Conservation (phyloP, 1,284 basidiomycete species). For the Puccinia novopanici region DNA sequence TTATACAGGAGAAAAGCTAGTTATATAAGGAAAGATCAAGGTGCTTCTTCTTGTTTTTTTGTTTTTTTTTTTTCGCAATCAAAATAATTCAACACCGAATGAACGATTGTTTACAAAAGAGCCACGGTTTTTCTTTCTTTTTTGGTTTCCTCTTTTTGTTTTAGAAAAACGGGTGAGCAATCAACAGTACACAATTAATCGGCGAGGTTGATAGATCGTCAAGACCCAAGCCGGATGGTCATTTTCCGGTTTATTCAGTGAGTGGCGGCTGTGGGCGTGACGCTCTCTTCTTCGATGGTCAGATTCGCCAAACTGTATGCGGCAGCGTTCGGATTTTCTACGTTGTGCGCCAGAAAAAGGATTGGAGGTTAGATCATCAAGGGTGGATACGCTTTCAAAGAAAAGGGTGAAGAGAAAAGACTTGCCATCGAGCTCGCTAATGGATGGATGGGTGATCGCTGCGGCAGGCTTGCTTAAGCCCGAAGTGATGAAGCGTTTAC, state of each 20-base stretch:
- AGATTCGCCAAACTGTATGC: conserved; percentile 46
- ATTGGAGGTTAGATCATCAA: not conserved
- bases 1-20: conserved; percentile 7
- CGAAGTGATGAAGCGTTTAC: conserved; percentile 48
- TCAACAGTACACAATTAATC: not conserved
- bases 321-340: conserved; percentile 22
- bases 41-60: not conserved
- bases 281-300: conserved; percentile 46
- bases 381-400: not conserved
- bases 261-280: conserved; percentile 42
- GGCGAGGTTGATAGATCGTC: not conserved
- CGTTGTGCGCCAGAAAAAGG: not conserved
- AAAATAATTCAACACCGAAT: conserved; percentile 17
- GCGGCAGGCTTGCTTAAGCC: conserved; percentile 46
- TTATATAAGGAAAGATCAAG: not conserved
- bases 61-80: not conserved
- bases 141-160: conserved; percentile 9
- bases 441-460: conserved; percentile 12
- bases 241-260: conserved; percentile 23
- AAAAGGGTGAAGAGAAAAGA: not conserved
- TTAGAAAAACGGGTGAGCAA: not conserved
- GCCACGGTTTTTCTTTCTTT: not conserved
- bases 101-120: conserved; percentile 16
- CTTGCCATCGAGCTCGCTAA: conserved; percentile 43
- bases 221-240: not conserved